Base-by-base conservation (phyloP, 495 filamentous ascomycete genomes). In the Lentithecium fluviatile region DNA sequence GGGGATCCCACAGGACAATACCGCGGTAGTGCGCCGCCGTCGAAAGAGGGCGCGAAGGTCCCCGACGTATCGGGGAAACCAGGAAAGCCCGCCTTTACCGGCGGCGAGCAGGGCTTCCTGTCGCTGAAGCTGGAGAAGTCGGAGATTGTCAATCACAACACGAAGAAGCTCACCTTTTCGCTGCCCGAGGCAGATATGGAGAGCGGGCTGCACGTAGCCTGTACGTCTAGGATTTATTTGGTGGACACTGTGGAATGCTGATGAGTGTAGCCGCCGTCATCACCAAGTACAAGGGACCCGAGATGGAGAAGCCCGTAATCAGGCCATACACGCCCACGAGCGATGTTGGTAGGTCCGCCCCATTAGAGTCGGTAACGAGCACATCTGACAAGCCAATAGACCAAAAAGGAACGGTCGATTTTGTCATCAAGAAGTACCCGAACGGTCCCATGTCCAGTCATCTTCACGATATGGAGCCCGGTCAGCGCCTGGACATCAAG, bases 311-410 rank as follows among this genome's bases (percentile, higher is more conserved):
- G 80, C 82, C 87, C 45, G 84, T 88, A 8, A 81, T 98, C 48
- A 80, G 94, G 40, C 94, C 94, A 6, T 98, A 98, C 78, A 98
- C 94, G 10, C 94, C 94, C 23, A 80, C 85, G 62, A 94, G 82
- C 70, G 91, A 95, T 71, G 90, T 95, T 76, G 84, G 88, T 87
- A 79, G 71, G 80, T 43, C 15, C 15, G 40, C 40, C 69, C 19
- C 10, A 48, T 2, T 25, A n/a, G 47, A 34, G 2, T 21, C 19
- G 40, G 20, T 12, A 20, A 6, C 13, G 23, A 32, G 45, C 24
- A 12, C 23, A 21, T 34, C 56, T 62, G 38, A 58, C 52, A 11
- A 36, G 24, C 25, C 8, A 17, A 25, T 55, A 86, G 89, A 88
- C 54, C 74, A 79, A 45, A 81, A 81, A 66, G 94, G 94, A 50